These are phyloP conservation scores for Cutaneotrichosporon sp. DNA, from an alignment of 1,284 basidiomycete genomes.

Conservation along the genomic window DNA sequence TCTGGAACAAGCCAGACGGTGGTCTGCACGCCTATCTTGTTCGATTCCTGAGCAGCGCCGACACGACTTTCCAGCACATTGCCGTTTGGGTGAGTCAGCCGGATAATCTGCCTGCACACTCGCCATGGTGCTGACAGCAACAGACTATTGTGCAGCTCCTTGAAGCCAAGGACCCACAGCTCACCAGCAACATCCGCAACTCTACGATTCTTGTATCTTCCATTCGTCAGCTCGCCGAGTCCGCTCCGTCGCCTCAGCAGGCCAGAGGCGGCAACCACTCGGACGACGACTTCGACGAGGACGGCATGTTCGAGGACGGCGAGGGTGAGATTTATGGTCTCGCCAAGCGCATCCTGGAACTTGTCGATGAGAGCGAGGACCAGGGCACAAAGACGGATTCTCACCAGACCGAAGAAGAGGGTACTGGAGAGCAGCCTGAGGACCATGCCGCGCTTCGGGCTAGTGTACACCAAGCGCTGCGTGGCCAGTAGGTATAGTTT, in stretches of 20 bases:
- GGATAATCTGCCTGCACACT: too few species aligned
- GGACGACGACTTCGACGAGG: constrained; percentile 66
- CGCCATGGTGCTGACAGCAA: constrained; percentile 3
- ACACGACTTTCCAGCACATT: constrained; percentile 99
- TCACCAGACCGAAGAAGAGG: constrained; percentile 12
- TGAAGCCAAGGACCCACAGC: constrained; percentile 86
- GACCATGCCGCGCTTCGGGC: constrained; percentile 42
- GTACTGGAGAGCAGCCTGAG: constrained; percentile 23
- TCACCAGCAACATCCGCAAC: constrained; percentile 79
- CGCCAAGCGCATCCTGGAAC: constrained; percentile 74
- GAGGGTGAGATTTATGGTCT: constrained; percentile 71
- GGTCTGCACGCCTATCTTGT: constrained; percentile 94
- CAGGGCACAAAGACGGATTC: constrained; percentile 8
- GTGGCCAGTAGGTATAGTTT: constrained; percentile 15
- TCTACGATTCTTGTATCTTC: constrained; percentile 75
- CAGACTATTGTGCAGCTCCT: constrained; percentile 89
- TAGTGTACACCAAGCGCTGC: constrained; percentile 43
- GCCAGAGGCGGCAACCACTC: constrained; percentile 7
- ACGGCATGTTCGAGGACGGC: constrained; percentile 57
- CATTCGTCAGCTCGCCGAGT: constrained; percentile 72
- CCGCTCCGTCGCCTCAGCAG: constrained; percentile 61
- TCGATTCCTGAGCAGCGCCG: constrained; percentile 86
- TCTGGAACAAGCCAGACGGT: constrained; percentile 96
- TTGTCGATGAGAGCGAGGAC: constrained; percentile 56
- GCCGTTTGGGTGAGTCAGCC: constrained; percentile 69